Conservation (phyloP, 1,284 basidiomycete genomes). For the Moesziomyces globuligerus region DNA sequence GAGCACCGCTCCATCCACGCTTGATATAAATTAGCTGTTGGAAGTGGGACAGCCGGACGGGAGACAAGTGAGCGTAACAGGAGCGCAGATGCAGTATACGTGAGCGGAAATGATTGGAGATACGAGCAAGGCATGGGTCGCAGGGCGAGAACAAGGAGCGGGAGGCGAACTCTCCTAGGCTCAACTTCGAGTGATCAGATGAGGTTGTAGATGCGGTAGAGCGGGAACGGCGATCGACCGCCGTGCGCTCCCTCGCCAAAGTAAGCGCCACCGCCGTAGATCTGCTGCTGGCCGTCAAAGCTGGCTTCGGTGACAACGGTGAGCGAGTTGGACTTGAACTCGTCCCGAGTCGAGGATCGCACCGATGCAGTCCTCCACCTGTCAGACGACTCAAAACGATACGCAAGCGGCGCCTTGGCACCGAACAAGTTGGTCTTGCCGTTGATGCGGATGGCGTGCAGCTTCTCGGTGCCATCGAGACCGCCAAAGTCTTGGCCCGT, state of each 20-base stretch:
- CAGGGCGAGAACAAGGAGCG: not conserved
- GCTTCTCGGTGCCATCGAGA: constrained; percentile 57
- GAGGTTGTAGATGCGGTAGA: constrained; percentile 46
- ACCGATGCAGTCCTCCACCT: constrained; percentile 53
- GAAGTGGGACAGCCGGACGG: too few relatives aligned
- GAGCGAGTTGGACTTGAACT: constrained; percentile 56
- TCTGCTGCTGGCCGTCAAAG: constrained; percentile 48
- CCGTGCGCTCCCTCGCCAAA: constrained; percentile 60
- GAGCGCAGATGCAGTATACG: too few relatives aligned
- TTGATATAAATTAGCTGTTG: too few relatives aligned
- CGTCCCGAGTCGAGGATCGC: constrained; percentile 36
- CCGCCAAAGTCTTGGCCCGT: constrained; percentile 51
- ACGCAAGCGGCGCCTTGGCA: constrained; percentile 60
- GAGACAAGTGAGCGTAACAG: too few relatives aligned
- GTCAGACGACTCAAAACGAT: constrained; percentile 54
- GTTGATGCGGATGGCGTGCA: constrained; percentile 40
- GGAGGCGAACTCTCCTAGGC: not conserved
- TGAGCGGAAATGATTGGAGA: too few relatives aligned
- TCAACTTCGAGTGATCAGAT: constrained; percentile 1
- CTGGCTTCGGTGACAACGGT: constrained; percentile 58
- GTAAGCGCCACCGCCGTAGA: constrained; percentile 63
- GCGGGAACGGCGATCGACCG: constrained; percentile 49
- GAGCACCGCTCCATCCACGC: too few relatives aligned
- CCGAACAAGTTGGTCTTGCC: constrained; percentile 49
- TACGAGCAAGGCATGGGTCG: too few relatives aligned